Evolutionary conservation across 139 green algal genomes (phyloP).

Genomic region (Haematococcus sp.): DNA sequence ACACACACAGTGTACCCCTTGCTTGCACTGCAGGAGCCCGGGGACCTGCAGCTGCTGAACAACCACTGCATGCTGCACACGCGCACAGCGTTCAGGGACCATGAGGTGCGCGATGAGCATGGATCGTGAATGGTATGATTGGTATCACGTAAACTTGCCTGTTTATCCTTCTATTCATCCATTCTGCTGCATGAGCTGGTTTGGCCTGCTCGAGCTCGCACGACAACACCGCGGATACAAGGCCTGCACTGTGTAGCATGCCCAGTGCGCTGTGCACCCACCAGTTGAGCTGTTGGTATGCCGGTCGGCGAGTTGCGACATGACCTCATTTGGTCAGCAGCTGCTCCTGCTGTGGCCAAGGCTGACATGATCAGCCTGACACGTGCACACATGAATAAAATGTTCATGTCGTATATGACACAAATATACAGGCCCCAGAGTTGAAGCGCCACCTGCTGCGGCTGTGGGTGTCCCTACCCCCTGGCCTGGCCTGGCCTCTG

Average conservation of each 20-base stretch:
- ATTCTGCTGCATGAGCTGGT: neutral
- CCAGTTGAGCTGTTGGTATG: too few species aligned
- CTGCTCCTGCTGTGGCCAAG: too few species aligned
- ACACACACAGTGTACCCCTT: too few species aligned
- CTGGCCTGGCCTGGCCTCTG: constrained; percentile 35
- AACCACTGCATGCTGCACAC: constrained; percentile 63
- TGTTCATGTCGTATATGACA: too few species aligned
- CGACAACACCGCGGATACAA: neutral
- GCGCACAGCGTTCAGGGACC: constrained; percentile 46
- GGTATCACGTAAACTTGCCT: too few species aligned
- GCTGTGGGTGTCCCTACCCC: constrained; percentile 49
- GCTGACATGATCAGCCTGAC: too few species aligned
- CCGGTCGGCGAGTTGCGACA: too few species aligned
- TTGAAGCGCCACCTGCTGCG: constrained; percentile 55
- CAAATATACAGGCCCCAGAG: constrained; percentile 13
- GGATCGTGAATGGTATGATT: neutral
- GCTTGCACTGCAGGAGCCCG: neutral
- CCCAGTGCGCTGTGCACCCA: too few species aligned
- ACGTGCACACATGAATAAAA: too few species aligned
- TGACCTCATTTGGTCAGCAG: too few species aligned
- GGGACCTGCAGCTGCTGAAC: constrained; percentile 66
- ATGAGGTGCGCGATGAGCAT: constrained; percentile 19
- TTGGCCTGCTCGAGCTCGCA: neutral
- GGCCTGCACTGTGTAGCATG: neutral
- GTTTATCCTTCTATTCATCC: too few species aligned